Conservation (phyloP, 345 rosid species). For the Camelina sativa region DNA sequence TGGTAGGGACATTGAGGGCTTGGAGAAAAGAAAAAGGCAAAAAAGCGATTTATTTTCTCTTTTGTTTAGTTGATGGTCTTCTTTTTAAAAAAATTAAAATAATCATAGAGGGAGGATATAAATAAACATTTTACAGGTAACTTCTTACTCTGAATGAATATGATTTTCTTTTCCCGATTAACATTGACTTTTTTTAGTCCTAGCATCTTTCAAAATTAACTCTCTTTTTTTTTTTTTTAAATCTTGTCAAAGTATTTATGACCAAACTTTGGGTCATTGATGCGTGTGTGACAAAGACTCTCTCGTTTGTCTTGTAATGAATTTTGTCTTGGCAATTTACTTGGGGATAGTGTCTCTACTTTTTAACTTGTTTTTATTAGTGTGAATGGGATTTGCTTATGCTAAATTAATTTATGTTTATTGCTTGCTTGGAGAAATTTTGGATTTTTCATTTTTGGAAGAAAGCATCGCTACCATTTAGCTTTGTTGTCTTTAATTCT, state of each 20-base stretch:
- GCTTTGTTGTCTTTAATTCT: slow-evolving; percentile 39
- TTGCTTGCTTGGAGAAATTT: slow-evolving; percentile 10
- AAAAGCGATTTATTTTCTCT: background rate
- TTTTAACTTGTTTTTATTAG: background rate
- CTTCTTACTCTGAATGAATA: slow-evolving; percentile 27
- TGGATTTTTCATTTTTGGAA: slow-evolving; percentile 1
- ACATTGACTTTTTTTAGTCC: slow-evolving; percentile 30
- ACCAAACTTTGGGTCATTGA: slow-evolving; percentile 40
- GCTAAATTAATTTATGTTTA: background rate
- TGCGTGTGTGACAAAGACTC: slow-evolving; percentile 39
- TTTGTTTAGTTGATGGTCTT: slow-evolving; percentile 9
- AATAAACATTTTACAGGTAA: slow-evolving; percentile 6
- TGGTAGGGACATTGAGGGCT: slow-evolving; percentile 42
- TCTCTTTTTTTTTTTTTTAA: background rate
- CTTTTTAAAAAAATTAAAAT: background rate
- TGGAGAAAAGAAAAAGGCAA: background rate
- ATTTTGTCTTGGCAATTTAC: slow-evolving; percentile 42
- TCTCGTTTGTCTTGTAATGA: slow-evolving; percentile 42
- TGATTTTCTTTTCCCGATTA: background rate
- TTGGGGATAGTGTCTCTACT: slow-evolving; percentile 31
- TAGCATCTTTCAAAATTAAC: slow-evolving; percentile 16
- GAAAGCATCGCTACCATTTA: slow-evolving; percentile 22
- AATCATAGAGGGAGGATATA: background rate
- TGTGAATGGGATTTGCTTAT: background rate
- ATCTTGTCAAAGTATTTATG: slow-evolving; percentile 33